Evolutionary conservation across 2,329 filamentous ascomycete genomes (phyloP).

Genomic region (Emericellopsis atlantica): DNA sequence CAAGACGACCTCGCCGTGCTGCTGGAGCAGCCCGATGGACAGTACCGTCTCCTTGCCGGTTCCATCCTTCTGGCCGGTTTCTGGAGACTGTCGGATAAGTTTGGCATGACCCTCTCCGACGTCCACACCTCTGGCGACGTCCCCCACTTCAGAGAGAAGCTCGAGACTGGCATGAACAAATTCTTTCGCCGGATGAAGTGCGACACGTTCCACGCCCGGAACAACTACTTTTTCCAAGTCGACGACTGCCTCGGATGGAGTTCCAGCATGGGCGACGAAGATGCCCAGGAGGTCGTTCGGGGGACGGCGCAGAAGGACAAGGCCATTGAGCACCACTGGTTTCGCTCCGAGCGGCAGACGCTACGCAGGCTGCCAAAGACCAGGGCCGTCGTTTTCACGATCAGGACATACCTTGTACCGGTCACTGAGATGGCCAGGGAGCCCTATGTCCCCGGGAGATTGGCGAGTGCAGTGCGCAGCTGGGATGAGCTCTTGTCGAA

Average conservation of each 20-base stretch:
- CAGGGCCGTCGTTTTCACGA: conserved; percentile 35
- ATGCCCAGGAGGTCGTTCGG: conserved; percentile 54
- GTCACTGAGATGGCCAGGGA: conserved; percentile 43
- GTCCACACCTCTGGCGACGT: conserved; percentile 73
- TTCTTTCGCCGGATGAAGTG: conserved; percentile 65
- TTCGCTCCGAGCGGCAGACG: conserved; percentile 43
- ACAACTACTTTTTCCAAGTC: conserved; percentile 84
- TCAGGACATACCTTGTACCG: conserved; percentile 42
- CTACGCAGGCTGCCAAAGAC: conserved; percentile 34
- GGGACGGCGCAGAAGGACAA: conserved; percentile 62
- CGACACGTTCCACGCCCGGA: conserved; percentile 49
- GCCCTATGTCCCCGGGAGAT: conserved; percentile 62
- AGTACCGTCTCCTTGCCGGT: conserved; percentile 71
- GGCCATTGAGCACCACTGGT: conserved; percentile 61
- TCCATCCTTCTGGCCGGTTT: conserved; percentile 68
- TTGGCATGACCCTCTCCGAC: conserved; percentile 64
- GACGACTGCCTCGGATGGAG: conserved; percentile 70
- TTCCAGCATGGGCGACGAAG: conserved; percentile 61
- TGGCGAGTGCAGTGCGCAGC: conserved; percentile 68
- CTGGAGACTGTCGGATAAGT: conserved; percentile 73
- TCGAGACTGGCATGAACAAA: conserved; percentile 68
- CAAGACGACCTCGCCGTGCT: conserved; percentile 81
- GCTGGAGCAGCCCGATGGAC: conserved; percentile 62
- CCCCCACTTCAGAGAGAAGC: conserved; percentile 55
- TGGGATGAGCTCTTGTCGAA: conserved; percentile 66